These are phyloP conservation scores for Thalassiosira profunda DNA, from an alignment of 108 stramenopile genomes.

Conservation along the genomic window DNA sequence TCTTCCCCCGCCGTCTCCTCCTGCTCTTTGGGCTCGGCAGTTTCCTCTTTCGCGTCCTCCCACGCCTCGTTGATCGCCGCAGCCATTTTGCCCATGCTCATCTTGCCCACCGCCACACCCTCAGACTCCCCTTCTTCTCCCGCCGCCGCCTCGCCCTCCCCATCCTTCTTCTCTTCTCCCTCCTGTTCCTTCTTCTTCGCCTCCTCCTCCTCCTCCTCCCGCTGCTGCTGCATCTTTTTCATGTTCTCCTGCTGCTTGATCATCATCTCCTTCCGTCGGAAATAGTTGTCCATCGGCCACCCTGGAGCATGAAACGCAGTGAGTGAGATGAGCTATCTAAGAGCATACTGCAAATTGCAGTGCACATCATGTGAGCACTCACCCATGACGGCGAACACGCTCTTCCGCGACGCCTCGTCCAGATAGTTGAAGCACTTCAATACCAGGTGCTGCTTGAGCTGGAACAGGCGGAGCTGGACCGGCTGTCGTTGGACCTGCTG, in stretches of 20 bases:
- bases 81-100: neutral
- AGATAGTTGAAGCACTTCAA: slow-evolving; percentile 2
- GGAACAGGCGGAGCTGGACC: neutral
- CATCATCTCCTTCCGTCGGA: neutral
- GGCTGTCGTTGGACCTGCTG: neutral
- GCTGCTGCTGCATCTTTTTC: slow-evolving; percentile 4
- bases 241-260: neutral
- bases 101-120: neutral
- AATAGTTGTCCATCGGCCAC: neutral
- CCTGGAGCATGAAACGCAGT: no score
- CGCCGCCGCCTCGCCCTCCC: neutral
- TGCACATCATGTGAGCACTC: no score
- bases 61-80: neutral
- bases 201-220: slow-evolving; percentile 15
- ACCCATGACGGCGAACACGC: neutral
- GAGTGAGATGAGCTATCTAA: no score
- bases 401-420: neutral
- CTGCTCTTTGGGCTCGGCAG: neutral
- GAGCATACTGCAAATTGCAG: no score
- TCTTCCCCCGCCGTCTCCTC: neutral
- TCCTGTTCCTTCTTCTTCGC: neutral
- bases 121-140: slow-evolving; percentile 16
- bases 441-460: neutral
- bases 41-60: slow-evolving; percentile 1
- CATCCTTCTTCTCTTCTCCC: neutral